Evolutionary conservation across 176 grass and related monocot genomes (phyloP).

Genomic region (Saccharum officinarum): DNA sequence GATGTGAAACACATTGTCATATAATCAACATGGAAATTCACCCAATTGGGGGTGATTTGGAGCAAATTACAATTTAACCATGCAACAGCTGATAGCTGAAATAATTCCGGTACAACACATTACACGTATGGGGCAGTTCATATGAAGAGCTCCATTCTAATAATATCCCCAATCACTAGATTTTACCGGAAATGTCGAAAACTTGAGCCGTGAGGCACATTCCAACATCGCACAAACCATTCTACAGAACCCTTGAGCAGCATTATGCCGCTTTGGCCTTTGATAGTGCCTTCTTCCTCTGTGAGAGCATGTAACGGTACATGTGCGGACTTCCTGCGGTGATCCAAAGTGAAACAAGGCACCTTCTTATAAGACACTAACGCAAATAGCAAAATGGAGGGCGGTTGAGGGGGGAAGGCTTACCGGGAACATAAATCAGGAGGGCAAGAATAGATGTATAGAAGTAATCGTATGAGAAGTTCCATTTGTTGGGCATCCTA

Average conservation of each 20-base stretch:
- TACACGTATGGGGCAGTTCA: background rate
- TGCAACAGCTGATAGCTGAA: background rate
- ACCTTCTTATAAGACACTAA: background rate
- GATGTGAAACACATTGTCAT: too few species aligned
- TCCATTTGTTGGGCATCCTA: slow-evolving; percentile 71
- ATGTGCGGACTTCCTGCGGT: slow-evolving; percentile 47
- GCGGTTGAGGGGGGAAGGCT: background rate
- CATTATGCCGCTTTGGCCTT: slow-evolving; percentile 25
- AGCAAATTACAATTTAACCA: background rate
- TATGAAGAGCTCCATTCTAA: background rate
- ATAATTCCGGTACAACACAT: background rate
- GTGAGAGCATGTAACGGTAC: slow-evolving; percentile 46
- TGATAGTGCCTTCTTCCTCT: slow-evolving; percentile 48
- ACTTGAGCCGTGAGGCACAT: background rate
- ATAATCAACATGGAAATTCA: background rate
- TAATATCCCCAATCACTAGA: background rate
- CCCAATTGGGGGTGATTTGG: background rate
- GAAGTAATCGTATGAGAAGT: slow-evolving; percentile 58
- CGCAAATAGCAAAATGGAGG: background rate
- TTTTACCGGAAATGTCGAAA: background rate
- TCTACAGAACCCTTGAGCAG: background rate
- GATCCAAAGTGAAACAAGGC: background rate
- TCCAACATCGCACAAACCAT: background rate
- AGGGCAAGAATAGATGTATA: slow-evolving; percentile 45
- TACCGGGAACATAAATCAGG: slow-evolving; percentile 53